Conservation (phyloP, 495 filamentous ascomycete species). For the Aspergillus egyptiacus region DNA sequence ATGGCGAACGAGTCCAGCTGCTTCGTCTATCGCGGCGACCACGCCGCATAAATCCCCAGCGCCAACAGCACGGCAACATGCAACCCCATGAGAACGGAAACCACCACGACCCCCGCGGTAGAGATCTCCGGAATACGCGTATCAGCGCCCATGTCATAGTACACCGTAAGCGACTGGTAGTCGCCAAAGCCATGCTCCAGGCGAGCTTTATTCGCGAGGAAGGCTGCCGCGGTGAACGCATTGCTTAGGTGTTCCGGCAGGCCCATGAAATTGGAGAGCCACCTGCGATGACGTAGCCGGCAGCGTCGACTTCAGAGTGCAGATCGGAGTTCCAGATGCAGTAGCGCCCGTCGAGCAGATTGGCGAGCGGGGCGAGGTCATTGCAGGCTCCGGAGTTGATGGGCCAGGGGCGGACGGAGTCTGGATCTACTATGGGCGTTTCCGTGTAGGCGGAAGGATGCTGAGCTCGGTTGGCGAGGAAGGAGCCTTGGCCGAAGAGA, state of each 20-base stretch:
- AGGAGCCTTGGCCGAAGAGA: no score
- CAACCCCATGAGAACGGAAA: not conserved
- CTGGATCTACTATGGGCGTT: no score
- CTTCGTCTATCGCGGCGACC: not conserved
- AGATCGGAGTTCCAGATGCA: not conserved
- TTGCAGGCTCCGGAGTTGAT: no score
- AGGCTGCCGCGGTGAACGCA: not conserved
- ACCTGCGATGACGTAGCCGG: no score
- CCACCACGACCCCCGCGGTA: not conserved
- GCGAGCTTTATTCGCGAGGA: not conserved
- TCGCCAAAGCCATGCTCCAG: not conserved
- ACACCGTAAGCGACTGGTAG: not conserved
- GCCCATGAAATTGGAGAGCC: not conserved
- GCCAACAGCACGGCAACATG: not conserved
- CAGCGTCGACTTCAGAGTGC: not conserved
- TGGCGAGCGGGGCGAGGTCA: no score
- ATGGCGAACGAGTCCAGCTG: not conserved
- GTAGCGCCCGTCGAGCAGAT: slow-evolving; percentile 9
- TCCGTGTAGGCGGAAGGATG: no score
- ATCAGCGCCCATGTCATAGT: not conserved
- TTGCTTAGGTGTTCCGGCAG: not conserved
- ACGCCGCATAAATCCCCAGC: not conserved
- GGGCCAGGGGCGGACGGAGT: no score
- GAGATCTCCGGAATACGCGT: not conserved
- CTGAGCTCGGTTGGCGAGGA: no score